phyloP scores from a whole-genome alignment of 2,329 filamentous ascomycete genomes.

The Tetracladium maxilliforme region DNA sequence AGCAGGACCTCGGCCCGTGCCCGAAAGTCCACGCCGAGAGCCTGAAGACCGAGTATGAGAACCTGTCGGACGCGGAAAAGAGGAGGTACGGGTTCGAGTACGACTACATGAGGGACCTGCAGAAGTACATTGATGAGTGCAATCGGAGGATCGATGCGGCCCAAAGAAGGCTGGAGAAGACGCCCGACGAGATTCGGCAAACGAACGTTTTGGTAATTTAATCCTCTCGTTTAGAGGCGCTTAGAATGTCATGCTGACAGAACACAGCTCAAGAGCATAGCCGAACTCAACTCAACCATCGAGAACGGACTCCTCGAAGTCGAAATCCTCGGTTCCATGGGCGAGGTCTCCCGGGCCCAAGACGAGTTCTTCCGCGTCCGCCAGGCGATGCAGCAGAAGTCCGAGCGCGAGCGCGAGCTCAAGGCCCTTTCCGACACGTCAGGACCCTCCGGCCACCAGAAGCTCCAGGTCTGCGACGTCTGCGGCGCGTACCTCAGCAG shows the following conservation, averaged over 20 bases:
- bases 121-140: conserved; percentile 94
- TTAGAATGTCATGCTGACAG: not conserved
- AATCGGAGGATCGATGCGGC: conserved; percentile 85
- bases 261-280: conserved; percentile 68
- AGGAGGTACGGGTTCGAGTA: conserved; percentile 82
- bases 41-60: conserved; percentile 79
- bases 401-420: conserved; percentile 73
- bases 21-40: conserved; percentile 78
- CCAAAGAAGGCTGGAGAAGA: conserved; percentile 87
- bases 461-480: conserved; percentile 95
- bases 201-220: conserved; percentile 62
- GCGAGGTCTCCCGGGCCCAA: conserved; percentile 66
- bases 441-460: conserved; percentile 89
- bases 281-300: conserved; percentile 65
- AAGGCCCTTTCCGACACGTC: conserved; percentile 84
- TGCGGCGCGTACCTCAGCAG: conserved; percentile 89
- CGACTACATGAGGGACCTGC: conserved; percentile 91
- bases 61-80: conserved; percentile 53
- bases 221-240: not conserved
- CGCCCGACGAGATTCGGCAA: conserved; percentile 90
- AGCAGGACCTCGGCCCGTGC: conserved; percentile 88
- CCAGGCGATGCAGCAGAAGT: conserved; percentile 66
- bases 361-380: conserved; percentile 81
- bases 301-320: conserved; percentile 75
- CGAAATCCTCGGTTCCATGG: conserved; percentile 68